phyloP scores from a whole-genome alignment of 2,329 filamentous ascomycete species.

The Trichophyton simii region DNA sequence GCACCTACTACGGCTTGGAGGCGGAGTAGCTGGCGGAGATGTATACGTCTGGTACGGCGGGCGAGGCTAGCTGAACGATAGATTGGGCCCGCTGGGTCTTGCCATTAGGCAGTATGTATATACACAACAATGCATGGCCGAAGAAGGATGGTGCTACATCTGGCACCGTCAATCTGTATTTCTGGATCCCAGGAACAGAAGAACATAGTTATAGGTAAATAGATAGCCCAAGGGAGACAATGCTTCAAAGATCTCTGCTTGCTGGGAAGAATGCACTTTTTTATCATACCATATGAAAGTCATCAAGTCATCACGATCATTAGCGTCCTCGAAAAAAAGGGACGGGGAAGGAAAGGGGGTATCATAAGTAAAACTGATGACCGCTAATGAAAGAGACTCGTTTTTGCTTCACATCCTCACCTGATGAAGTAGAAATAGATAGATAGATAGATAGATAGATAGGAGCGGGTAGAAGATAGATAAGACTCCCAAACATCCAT shows the following conservation, averaged over 20 bases:
- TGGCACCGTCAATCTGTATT: neutral
- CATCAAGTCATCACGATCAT: neutral
- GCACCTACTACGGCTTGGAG: neutral
- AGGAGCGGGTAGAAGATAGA: neutral
- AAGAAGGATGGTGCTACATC: neutral
- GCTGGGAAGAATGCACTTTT: neutral
- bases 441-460: neutral
- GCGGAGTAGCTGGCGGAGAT: no score
- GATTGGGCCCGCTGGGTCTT: neutral
- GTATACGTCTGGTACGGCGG: neutral
- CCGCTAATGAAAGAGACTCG: neutral
- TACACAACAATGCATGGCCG: no score
- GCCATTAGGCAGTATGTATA: no score
- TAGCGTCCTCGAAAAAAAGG: neutral
- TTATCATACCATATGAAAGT: neutral
- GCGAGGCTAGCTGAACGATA: neutral
- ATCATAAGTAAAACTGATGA: neutral
- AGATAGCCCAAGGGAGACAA: neutral
- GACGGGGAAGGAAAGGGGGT: neutral
- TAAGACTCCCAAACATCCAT: neutral
- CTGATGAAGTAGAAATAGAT: neutral
- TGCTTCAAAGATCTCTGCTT: neutral
- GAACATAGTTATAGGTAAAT: no score
- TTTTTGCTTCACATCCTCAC: neutral
- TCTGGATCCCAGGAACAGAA: no score